Conservation (phyloP, 768 basidiomycete species). For the Gelatoporia subvermispora region DNA sequence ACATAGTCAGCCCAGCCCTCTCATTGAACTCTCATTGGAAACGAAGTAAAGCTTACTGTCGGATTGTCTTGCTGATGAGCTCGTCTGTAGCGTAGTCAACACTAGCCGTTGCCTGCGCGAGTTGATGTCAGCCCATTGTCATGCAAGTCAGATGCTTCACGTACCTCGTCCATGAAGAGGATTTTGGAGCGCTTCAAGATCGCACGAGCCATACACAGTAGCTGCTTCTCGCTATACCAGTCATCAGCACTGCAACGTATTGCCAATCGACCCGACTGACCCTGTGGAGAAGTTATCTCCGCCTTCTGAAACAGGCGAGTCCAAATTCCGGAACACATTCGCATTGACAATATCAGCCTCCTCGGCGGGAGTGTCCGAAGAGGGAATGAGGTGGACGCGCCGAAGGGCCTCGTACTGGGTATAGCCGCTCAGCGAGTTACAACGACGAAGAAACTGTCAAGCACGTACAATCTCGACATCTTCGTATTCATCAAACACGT, state of each 20-base stretch:
- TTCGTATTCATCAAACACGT: constrained; percentile 83
- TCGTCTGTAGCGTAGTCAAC: constrained; percentile 90
- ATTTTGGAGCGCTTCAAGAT: constrained; percentile 76
- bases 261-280: constrained; percentile 29
- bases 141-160: constrained; percentile 10
- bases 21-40: constrained; percentile 15
- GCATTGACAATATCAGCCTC: constrained; percentile 49
- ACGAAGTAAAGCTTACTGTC: constrained; percentile 60
- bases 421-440: neutral
- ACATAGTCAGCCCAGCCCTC: too few relatives aligned
- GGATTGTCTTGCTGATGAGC: constrained; percentile 75
- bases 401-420: constrained; percentile 78
- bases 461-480: constrained; percentile 71
- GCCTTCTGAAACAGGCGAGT: constrained; percentile 73
- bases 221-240: constrained; percentile 61
- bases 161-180: constrained; percentile 80
- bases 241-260: neutral
- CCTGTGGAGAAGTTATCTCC: constrained; percentile 90
- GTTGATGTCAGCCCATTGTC: neutral
- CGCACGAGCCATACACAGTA: constrained; percentile 87
- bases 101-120: constrained; percentile 57
- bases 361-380: constrained; percentile 42
- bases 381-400: constrained; percentile 74
- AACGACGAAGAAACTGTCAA: neutral
- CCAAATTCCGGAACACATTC: constrained; percentile 74